Conservation (phyloP, 2,329 filamentous ascomycete species). For the Colletotrichum sp. region DNA sequence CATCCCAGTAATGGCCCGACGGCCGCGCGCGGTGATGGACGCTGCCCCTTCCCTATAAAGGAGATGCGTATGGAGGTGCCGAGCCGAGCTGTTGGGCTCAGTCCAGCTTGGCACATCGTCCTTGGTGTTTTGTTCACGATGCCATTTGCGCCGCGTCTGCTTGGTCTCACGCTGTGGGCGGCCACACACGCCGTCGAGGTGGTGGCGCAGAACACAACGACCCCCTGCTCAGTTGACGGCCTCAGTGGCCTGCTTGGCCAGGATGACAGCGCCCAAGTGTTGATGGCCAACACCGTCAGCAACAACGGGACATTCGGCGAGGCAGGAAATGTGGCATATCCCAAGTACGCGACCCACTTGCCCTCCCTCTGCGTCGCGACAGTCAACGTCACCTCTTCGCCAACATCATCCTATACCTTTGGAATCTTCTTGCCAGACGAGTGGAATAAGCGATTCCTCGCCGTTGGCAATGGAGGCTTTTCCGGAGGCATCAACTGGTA, state of each 20-base stretch:
- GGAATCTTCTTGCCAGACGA: slow-evolving; percentile 34
- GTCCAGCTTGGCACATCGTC: background rate
- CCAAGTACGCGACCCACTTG: slow-evolving; percentile 29
- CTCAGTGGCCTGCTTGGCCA: background rate
- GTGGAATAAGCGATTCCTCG: slow-evolving; percentile 37
- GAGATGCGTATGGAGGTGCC: background rate
- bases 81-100: background rate
- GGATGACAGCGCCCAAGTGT: background rate
- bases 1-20: background rate
- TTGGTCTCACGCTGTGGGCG: background rate
- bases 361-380: slow-evolving; percentile 36
- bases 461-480: slow-evolving; percentile 34
- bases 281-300: background rate
- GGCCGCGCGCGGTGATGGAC: background rate
- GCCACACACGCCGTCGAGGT: background rate
- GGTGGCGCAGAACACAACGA: background rate
- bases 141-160: background rate
- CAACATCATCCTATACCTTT: slow-evolving; percentile 32
- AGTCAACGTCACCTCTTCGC: slow-evolving; percentile 28
- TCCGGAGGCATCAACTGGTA: slow-evolving; percentile 12
- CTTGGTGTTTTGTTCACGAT: background rate
- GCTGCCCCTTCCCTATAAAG: background rate
- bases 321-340: slow-evolving; percentile 27
- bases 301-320: slow-evolving; percentile 25
- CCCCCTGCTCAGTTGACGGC: background rate